Evolutionary conservation across 1,284 basidiomycete genomes (phyloP).

Genomic region (Puccinia horiana): DNA sequence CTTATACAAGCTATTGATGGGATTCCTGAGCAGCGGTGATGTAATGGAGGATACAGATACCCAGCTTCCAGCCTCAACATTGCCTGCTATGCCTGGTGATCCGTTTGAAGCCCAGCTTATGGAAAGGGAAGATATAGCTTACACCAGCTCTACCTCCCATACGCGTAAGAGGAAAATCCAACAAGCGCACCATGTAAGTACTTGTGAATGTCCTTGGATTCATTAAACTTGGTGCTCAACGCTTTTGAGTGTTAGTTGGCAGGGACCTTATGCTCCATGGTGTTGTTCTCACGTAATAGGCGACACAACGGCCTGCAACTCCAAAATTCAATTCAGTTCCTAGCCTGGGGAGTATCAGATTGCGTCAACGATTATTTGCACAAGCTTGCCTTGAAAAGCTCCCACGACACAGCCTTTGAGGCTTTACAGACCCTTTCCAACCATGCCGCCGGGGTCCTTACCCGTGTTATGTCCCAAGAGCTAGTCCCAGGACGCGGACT

Average conservation of each 20-base stretch:
- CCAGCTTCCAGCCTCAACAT: neutral
- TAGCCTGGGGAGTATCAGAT: neutral
- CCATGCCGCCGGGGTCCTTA: neutral
- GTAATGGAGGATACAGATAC: no score
- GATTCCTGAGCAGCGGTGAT: neutral
- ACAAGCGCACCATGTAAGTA: neutral
- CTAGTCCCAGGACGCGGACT: no score
- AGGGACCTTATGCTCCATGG: neutral
- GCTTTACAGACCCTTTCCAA: neutral
- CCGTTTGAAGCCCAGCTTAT: neutral
- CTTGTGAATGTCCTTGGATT: no score
- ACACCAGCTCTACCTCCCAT: neutral
- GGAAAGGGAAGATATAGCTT: neutral
- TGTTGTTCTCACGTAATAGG: neutral
- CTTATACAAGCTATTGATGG: neutral
- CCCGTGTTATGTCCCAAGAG: neutral
- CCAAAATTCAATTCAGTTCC: neutral
- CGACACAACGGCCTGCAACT: neutral
- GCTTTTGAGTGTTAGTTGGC: neutral
- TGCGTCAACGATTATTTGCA: constrained; percentile 3
- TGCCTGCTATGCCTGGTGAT: neutral
- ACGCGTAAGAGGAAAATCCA: neutral
- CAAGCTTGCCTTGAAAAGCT: neutral
- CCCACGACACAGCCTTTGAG: neutral
- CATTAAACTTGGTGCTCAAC: neutral